Percentiles rank a stretch among this genome's conserved stretches.
Evolutionary conservation across 1,139 yeast genomes (phyloP).

Genomic region (Nadsonia commutata): DNA sequence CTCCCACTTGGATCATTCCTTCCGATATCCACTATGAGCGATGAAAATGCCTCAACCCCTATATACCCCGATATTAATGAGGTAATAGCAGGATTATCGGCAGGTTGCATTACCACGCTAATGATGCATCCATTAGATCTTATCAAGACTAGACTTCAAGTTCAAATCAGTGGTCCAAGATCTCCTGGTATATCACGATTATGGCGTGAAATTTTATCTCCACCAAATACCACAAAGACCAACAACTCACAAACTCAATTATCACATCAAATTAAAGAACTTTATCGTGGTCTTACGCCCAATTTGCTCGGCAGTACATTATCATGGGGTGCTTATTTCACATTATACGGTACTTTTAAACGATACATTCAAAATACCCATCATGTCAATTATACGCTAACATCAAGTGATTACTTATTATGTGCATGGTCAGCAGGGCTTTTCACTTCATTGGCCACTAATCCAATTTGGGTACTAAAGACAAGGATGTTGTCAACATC

Average conservation of each 20-base stretch:
- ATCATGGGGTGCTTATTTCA: constrained; percentile 84
- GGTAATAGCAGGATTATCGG: constrained; percentile 59
- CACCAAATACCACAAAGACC: constrained; percentile 3
- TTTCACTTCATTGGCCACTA: constrained; percentile 60
- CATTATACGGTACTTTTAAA: constrained; percentile 51
- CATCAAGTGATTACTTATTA: constrained; percentile 27
- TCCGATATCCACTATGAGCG: too few species aligned
- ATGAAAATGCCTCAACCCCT: too few species aligned
- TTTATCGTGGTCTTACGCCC: constrained; percentile 70
- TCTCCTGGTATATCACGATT: constrained; percentile 6
- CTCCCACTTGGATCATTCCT: too few species aligned
- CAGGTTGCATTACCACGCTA: constrained; percentile 71
- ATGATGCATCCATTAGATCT: constrained; percentile 83
- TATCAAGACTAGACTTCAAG: constrained; percentile 66
- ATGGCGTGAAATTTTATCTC: constrained; percentile 6
- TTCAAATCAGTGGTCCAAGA: constrained; percentile 9
- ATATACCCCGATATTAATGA: constrained; percentile 25
- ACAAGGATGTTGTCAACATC: constrained; percentile 67
- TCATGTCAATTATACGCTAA: constrained; percentile 1
- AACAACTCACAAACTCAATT: constrained; percentile 10
- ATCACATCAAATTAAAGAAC: constrained; percentile 16
- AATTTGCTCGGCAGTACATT: constrained; percentile 69
- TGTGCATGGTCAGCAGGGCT: constrained; percentile 60
- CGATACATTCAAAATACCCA: constrained; percentile 10
- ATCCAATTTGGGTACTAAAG: constrained; percentile 87